phyloP scores from a whole-genome alignment of 2,329 filamentous ascomycete species.

The Fusarium longipes region DNA sequence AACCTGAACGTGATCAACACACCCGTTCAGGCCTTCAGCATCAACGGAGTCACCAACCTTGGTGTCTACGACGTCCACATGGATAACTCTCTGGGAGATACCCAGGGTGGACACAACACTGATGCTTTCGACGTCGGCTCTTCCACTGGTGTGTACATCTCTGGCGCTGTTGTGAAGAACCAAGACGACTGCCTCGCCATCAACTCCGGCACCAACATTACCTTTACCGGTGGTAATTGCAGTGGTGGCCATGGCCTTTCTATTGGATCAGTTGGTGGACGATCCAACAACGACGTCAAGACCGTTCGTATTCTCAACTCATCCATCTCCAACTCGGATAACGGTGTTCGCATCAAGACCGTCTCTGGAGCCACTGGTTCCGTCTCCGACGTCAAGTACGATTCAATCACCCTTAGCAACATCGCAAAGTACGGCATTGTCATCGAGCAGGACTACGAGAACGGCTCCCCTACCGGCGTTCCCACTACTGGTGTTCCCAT shows the following conservation, averaged over 20 bases:
- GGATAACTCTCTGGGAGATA: slow-evolving; percentile 54
- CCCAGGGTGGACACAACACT: slow-evolving; percentile 61
- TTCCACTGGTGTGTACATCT: slow-evolving; percentile 62
- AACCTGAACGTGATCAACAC: slow-evolving; percentile 56
- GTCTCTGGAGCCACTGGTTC: slow-evolving; percentile 58
- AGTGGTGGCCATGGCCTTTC: slow-evolving; percentile 58
- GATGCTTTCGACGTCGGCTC: slow-evolving; percentile 68
- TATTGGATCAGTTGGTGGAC: slow-evolving; percentile 59
- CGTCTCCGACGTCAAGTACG: slow-evolving; percentile 58
- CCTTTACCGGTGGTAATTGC: slow-evolving; percentile 58
- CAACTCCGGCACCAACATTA: slow-evolving; percentile 64
- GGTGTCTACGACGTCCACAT: slow-evolving; percentile 52
- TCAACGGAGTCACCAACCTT: slow-evolving; percentile 52
- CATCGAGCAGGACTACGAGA: slow-evolving; percentile 60
- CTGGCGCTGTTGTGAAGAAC: slow-evolving; percentile 65
- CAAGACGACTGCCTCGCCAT: slow-evolving; percentile 71
- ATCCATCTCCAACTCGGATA: slow-evolving; percentile 63
- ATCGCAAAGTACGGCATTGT: slow-evolving; percentile 56
- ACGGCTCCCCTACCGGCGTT: slow-evolving; percentile 58
- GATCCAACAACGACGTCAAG: slow-evolving; percentile 63
- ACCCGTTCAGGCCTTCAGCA: slow-evolving; percentile 56
- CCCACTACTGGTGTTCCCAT: slow-evolving; percentile 65
- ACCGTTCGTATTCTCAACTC: slow-evolving; percentile 62
- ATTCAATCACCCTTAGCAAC: slow-evolving; percentile 55
- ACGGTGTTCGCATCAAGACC: slow-evolving; percentile 65